Base-by-base conservation (phyloP, 129 eudicot species). In the Pulicaria dysenterica region DNA sequence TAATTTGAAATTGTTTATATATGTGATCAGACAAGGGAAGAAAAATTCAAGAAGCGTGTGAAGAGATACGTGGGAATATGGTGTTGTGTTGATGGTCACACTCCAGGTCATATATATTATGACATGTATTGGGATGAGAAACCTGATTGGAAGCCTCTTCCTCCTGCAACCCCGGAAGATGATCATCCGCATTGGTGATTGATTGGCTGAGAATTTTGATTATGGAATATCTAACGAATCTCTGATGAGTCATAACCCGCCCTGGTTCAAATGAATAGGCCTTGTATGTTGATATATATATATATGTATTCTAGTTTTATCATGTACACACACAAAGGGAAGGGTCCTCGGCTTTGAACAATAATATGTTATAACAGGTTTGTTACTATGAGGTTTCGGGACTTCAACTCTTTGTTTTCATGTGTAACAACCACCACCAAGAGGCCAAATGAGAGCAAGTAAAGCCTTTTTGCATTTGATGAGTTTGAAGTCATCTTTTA, bases 101-200 rank as follows among this genome's bases (percentile, higher is more conserved):
- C 86, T 19, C 97, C 94, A 7, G 97, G 99, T 34, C 99, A 94
- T 69, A 88, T 94, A 78, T 94, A 90, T 70, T 94, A 94, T 38
- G 96, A 94, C 81, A 88, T 90, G 88, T 94, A 82, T 78, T 94
- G 99, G 99, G 99, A 94, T 24, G 97, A 94, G 77, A 94, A 90
- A 73, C 99, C 98, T 5, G 91, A 75, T 3, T 94, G 97, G 99
- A 94, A 94, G 73, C 88, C 99, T n/a, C 59, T 73, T 5, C 96
- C 99, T 36, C 99, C 99, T 31, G 86, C 86, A 61, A 90, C 84
- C 41, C 89, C 82, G 4, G 93, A 84, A 85, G 99, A 94, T 31
- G 99, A 94, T 79, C 97, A 86, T 58, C 99, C 96, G 5, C 89
- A 83, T 60, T 76, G 81, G 84, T 89, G 77, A 86, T 36, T 58